A percentile compares a stretch with the other conserved stretches of the same genome.
These are phyloP conservation scores for Stromatinia cepivora DNA, from an alignment of 2,329 filamentous ascomycete genomes.

Conservation along the genomic window DNA sequence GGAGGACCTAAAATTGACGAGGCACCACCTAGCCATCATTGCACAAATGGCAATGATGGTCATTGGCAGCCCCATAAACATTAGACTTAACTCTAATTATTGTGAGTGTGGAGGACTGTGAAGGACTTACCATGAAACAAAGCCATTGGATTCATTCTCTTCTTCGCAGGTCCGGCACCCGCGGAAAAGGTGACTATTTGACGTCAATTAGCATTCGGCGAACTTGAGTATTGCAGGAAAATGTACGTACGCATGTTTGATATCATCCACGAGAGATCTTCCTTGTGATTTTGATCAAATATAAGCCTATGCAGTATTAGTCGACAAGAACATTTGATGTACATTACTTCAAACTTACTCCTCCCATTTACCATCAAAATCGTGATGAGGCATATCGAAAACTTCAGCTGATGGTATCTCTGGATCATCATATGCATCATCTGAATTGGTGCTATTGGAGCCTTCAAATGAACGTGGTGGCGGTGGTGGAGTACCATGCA, in stretches of 20 bases:
- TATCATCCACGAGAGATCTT: slow-evolving; percentile 36
- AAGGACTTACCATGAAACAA: slow-evolving; percentile 75
- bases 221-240: background rate
- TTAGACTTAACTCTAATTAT: background rate
- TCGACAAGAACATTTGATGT: background rate
- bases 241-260: slow-evolving; percentile 35
- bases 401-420: slow-evolving; percentile 33
- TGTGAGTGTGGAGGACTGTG: background rate
- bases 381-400: slow-evolving; percentile 33
- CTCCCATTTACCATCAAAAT: slow-evolving; percentile 37
- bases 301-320: slow-evolving; percentile 34
- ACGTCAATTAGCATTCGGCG: background rate
- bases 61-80: background rate
- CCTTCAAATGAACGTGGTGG: slow-evolving; percentile 8
- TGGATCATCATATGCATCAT: slow-evolving; percentile 8
- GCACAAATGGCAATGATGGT: background rate
- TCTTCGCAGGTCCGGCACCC: slow-evolving; percentile 65
- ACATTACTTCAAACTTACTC: slow-evolving; percentile 27
- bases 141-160: slow-evolving; percentile 85
- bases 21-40: background rate
- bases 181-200: slow-evolving; percentile 32
- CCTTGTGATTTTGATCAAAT: slow-evolving; percentile 38
- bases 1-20: slow-evolving; percentile 45
- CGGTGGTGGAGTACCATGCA: slow-evolving; percentile 4
- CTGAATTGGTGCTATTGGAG: background rate